Percentiles rank a stretch among this genome's conserved stretches.
These are phyloP conservation scores for Pyrenophora graminea DNA, from an alignment of 2,329 filamentous ascomycete species.

Conservation along the genomic window DNA sequence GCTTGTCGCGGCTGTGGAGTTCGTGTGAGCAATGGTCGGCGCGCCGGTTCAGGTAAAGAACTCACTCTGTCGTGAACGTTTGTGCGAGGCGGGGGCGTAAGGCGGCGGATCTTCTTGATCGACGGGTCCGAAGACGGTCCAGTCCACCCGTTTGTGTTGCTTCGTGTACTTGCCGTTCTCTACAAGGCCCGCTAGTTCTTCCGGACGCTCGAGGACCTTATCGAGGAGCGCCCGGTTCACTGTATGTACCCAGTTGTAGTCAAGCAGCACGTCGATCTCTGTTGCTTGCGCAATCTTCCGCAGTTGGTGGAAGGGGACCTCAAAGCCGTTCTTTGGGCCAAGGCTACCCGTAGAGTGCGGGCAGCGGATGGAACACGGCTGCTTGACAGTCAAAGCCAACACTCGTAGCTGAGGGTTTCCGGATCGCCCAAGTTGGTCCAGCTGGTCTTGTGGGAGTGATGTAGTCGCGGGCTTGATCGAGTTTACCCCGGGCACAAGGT, in stretches of 20 bases:
- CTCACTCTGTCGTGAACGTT: constrained; percentile 20
- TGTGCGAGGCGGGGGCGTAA: constrained; percentile 12
- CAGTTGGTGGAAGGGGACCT: constrained; percentile 10
- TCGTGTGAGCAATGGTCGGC: neutral
- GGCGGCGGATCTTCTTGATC: constrained; percentile 15
- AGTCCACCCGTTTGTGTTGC: constrained; percentile 8
- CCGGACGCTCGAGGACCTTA: constrained; percentile 11
- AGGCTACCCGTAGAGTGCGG: neutral
- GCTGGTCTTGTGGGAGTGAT: constrained; percentile 3
- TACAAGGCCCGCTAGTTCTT: constrained; percentile 14
- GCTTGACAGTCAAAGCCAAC: constrained; percentile 7
- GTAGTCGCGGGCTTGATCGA: constrained; percentile 5
- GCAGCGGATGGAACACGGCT: constrained; percentile 17
- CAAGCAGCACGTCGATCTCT: constrained; percentile 17
- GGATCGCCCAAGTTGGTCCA: constrained; percentile 14
- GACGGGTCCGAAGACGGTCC: constrained; percentile 9
- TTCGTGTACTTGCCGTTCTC: constrained; percentile 2
- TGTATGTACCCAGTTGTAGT: constrained; percentile 23
- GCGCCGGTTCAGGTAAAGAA: neutral
- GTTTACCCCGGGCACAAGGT: constrained; percentile 16
- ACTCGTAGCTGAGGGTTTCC: constrained; percentile 17
- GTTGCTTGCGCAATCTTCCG: constrained; percentile 18
- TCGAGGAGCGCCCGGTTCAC: constrained; percentile 11
- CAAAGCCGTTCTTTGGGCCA: constrained; percentile 7
- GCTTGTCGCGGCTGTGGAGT: constrained; percentile 3